phyloP scores from a whole-genome alignment of 1,139 yeast genomes.

The Saccharomyces uvarum region DNA sequence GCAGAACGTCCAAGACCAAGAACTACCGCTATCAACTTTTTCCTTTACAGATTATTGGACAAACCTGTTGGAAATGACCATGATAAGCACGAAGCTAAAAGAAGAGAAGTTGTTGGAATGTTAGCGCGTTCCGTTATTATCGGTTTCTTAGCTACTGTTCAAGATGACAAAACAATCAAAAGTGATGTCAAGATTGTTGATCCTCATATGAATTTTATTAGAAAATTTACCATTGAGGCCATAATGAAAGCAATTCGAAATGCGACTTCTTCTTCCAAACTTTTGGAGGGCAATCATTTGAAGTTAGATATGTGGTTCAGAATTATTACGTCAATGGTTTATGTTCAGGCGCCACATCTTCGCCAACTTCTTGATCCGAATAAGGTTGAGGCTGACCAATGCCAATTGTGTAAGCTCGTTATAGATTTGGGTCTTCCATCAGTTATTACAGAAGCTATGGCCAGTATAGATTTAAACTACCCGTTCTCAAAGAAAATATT shows the following conservation, averaged over 20 bases:
- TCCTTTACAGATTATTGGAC: conserved; percentile 69
- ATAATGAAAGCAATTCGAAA: conserved; percentile 42
- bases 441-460: conserved; percentile 49
- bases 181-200: conserved; percentile 48
- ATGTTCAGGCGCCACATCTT: conserved; percentile 53
- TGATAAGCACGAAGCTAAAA: conserved; percentile 30
- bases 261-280: conserved; percentile 22
- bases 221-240: conserved; percentile 68
- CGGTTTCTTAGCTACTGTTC: conserved; percentile 52
- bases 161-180: conserved; percentile 37
- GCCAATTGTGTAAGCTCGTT: conserved; percentile 53
- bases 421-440: conserved; percentile 59
- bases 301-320: conserved; percentile 30
- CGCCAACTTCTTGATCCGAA: conserved; percentile 49
- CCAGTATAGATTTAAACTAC: conserved; percentile 62
- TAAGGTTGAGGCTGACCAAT: conserved; percentile 50
- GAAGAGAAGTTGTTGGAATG: conserved; percentile 34
- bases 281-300: conserved; percentile 24
- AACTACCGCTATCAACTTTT: conserved; percentile 67
- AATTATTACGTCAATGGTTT: conserved; percentile 25
- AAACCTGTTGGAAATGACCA: conserved; percentile 38
- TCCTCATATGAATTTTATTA: conserved; percentile 60
- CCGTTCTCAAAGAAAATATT: conserved; percentile 58
- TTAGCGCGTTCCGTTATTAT: conserved; percentile 41
- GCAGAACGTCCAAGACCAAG: conserved; percentile 49